Evolutionary conservation across 257 asterid species (phyloP), one percentile per base, ranked within the genome.

Genomic region (Primulina eburnea): DNA sequence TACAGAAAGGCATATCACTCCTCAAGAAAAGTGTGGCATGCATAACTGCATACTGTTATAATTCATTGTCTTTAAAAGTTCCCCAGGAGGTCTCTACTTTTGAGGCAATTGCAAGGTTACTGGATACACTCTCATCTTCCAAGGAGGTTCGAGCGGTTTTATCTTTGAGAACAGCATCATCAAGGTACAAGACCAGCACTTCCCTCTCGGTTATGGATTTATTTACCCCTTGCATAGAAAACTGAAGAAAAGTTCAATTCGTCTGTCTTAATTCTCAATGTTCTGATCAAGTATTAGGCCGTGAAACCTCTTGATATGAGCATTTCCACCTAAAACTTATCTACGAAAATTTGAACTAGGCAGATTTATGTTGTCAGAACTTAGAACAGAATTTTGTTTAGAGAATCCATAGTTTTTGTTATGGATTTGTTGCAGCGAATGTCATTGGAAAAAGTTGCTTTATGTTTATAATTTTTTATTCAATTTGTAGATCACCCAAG

Each of bases 1-100:
- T 94, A 87, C 97, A 91, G 86, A 94, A 94, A 88, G 99, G 97
- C 81, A 89, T 94, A 70, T 90, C 97, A 58, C 99, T 94, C 82
- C 95, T 94, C 63, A 94, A 94, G 92, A 91, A 89, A 81, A 94
- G 97, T 60, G 99, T 94, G 74, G 96, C 97, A 56, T 91, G 99
- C 84, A 73, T 85, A 66, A 89, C 97, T 64, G 92, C 97, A 10
- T 89, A 85, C 82, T 89, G 96, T 83, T 89, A 88, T 68, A 88
- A 84, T 82, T 79, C 86, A 50, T 69, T 91, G 73, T 79, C 85
- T 60, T 75, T 89, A 78, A 96, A 94, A 64, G 90, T 94, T 74
- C 99, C 97, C 34, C 57, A 82, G 0, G 99, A 91, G 57, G 88
- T 90, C 73, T 88, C 97, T 56, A 94, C 97, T 9, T 94, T 94